Evolutionary conservation across 371 early-diverging fungal genomes (phyloP), one percentile per base, ranked within the genome.

Genomic region (Dichotomocladium elegans): DNA sequence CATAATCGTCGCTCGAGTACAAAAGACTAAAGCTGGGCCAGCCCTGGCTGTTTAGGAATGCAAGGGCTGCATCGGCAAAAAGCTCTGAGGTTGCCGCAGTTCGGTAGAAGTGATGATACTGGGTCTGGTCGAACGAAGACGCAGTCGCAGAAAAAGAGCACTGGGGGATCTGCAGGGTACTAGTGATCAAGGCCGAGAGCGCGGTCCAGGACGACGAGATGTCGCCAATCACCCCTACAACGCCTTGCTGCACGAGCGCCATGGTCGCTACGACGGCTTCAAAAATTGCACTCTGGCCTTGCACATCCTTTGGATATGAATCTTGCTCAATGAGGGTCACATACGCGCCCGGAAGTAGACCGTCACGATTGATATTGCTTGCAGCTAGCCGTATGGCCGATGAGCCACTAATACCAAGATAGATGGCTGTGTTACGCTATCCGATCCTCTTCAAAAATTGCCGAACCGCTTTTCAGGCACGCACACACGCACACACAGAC

Each of bases 121-220:
- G 77, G 1, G 74, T 63, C 46, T 74, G 78, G 53, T 65, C 79
- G 15, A 82, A 49, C 25, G 79, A 79, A 12, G 75, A 80, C 26
- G 80, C 77, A 22, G 79, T 68, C 6, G 82, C 80, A 8, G 82
- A 77, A 47, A 70, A 82, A 1, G 82, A 82, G 28, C 82, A 82
- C 42, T 82, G 82, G 11, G 80, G 80, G 12, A 80, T 82, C 10
- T 77, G 66, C n/a, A 80, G 61, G 6, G 78, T 72, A 35, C 79
- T 79, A 12, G 82, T 80, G 66, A 82, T 64, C 3, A 82, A 55
- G 0, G 80, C 79, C 1, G 80, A 80, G 12, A 80, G 64, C 1
- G 80, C 63, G 3, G 82, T 72, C 63, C 80, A 80, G 1, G 82
- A 79, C n/a, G 79, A 79, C 21, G 77, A 74, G 21, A 82, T 71